phyloP scores from a whole-genome alignment of 2,329 filamentous ascomycete species.

The Hypoxylon sp. region DNA sequence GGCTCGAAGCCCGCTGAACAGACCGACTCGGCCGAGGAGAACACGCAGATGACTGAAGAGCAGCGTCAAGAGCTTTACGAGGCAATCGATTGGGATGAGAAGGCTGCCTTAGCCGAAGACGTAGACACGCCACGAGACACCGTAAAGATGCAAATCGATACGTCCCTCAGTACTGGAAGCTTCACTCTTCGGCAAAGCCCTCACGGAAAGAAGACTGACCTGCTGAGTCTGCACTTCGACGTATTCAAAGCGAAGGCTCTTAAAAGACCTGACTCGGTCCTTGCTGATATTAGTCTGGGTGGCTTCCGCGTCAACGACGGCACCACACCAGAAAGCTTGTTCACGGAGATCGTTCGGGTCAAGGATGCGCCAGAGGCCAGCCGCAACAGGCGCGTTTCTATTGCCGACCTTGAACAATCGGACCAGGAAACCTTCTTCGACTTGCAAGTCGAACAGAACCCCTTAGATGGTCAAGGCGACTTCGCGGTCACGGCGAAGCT shows the following conservation, averaged over 20 bases:
- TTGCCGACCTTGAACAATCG: slow-evolving; percentile 61
- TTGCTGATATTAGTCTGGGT: slow-evolving; percentile 88
- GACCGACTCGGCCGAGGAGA: slow-evolving; percentile 74
- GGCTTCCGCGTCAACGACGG: slow-evolving; percentile 95
- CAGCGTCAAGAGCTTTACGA: slow-evolving; percentile 96
- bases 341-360: slow-evolving; percentile 93
- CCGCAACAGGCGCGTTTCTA: slow-evolving; percentile 58
- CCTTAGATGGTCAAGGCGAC: slow-evolving; percentile 90
- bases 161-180: slow-evolving; percentile 92
- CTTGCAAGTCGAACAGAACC: slow-evolving; percentile 92
- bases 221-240: slow-evolving; percentile 92
- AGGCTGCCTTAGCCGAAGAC: slow-evolving; percentile 84
- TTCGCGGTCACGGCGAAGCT: slow-evolving; percentile 89
- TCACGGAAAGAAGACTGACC: slow-evolving; percentile 78
- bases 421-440: slow-evolving; percentile 85
- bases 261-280: slow-evolving; percentile 88
- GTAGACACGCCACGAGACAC: slow-evolving; percentile 91
- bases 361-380: slow-evolving; percentile 76
- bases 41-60: slow-evolving; percentile 90
- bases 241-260: slow-evolving; percentile 90
- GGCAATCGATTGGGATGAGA: slow-evolving; percentile 98
- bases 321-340: slow-evolving; percentile 88
- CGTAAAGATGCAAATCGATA: slow-evolving; percentile 90
- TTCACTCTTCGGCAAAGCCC: slow-evolving; percentile 91
- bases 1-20: slow-evolving; percentile 71